phyloP scores from a whole-genome alignment of 805 yeast species.

The Myxozyma nipponensis region DNA sequence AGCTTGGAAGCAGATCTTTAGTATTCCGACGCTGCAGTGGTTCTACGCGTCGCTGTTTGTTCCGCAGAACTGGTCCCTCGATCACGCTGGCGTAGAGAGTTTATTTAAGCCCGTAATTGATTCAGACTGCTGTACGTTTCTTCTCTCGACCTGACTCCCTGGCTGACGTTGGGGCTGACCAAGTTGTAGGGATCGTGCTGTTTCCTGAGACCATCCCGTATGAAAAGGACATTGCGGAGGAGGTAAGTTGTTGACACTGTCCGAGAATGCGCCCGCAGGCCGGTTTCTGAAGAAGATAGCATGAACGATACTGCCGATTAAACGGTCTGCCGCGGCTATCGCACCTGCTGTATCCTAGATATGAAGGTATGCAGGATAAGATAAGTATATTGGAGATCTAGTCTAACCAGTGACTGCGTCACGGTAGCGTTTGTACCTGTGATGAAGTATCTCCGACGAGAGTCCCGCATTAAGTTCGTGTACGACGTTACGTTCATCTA shows the following conservation, averaged over 20 bases:
- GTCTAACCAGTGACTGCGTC: background rate
- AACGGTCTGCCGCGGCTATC: slow-evolving; percentile 58
- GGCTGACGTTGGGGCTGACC: slow-evolving; percentile 25
- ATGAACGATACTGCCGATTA: slow-evolving; percentile 51
- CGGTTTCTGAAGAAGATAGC: slow-evolving; percentile 37
- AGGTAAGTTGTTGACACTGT: slow-evolving; percentile 32
- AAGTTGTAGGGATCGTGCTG: slow-evolving; percentile 60
- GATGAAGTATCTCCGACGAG: slow-evolving; percentile 29
- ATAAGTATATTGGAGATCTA: slow-evolving; percentile 47
- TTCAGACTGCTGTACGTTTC: too few species aligned
- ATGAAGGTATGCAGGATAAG: slow-evolving; percentile 43
- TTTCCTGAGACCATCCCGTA: slow-evolving; percentile 68
- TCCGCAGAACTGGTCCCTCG: slow-evolving; percentile 22
- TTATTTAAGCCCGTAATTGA: too few species aligned
- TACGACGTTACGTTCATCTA: slow-evolving; percentile 58
- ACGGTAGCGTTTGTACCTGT: slow-evolving; percentile 31
- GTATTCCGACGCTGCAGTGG: slow-evolving; percentile 18
- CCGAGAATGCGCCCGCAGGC: background rate
- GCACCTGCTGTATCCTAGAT: slow-evolving; percentile 75
- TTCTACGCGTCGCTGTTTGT: slow-evolving; percentile 15
- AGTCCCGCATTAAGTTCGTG: slow-evolving; percentile 34
- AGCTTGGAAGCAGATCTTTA: slow-evolving; percentile 16
- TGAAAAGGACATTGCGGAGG: slow-evolving; percentile 55
- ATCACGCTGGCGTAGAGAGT: too few species aligned
- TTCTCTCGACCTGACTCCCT: background rate